Percentiles rank a stretch among this genome's conserved stretches.
phyloP scores from a whole-genome alignment of 2,329 filamentous ascomycete genomes.

The Botryotinia calthae region DNA sequence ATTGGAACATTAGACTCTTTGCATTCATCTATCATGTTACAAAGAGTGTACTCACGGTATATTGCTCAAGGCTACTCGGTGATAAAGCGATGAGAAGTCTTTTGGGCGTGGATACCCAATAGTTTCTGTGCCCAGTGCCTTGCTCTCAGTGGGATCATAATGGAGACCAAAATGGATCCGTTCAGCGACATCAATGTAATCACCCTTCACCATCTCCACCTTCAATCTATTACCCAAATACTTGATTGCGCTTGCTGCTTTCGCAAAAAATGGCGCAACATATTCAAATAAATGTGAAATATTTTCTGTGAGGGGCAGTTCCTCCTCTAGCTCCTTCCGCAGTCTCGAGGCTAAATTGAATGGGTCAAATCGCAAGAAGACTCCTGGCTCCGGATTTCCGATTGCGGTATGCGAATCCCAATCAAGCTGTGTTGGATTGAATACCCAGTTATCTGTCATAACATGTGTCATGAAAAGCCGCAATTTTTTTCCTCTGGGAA shows the following conservation, averaged over 20 bases:
- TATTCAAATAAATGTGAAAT: conserved; percentile 18
- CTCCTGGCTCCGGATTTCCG: no score
- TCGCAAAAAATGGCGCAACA: conserved; percentile 23
- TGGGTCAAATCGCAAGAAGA: neutral
- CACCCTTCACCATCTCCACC: conserved; percentile 23
- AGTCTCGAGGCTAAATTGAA: neutral
- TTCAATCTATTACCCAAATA: conserved; percentile 20
- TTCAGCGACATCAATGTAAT: conserved; percentile 27
- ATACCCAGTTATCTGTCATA: neutral
- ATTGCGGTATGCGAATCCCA: neutral
- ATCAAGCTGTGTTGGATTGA: neutral
- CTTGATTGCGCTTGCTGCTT: conserved; percentile 21
- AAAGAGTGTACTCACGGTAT: neutral
- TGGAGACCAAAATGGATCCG: conserved; percentile 22
- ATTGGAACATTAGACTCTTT: neutral
- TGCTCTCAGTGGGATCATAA: neutral
- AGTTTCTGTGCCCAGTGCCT: neutral
- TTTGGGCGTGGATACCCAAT: neutral
- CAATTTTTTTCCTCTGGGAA: neutral
- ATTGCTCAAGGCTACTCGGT: neutral
- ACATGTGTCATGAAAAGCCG: neutral
- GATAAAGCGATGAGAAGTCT: neutral
- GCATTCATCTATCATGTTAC: neutral
- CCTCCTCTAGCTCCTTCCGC: neutral
- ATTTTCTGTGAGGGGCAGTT: no score